Percentiles rank a stretch among this genome's conserved stretches.
Evolutionary conservation across 805 yeast species (phyloP).

Genomic region (Candida ulmi): DNA sequence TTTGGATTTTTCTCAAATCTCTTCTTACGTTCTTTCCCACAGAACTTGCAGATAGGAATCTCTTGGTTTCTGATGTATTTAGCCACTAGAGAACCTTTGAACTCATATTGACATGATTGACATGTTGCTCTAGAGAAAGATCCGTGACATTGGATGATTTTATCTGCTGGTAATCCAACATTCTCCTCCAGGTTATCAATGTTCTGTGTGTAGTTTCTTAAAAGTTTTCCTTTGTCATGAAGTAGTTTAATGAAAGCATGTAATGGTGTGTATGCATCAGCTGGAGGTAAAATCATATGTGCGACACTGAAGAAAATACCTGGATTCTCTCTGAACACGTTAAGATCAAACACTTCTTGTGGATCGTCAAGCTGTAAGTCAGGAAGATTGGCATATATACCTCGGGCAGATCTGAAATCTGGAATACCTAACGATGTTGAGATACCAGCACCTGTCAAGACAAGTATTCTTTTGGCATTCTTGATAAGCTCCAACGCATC

Average conservation of each 20-base stretch:
- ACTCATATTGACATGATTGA: conserved; percentile 61
- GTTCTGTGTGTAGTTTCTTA: conserved; percentile 86
- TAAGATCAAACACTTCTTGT: conserved; percentile 80
- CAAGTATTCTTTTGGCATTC: conserved; percentile 57
- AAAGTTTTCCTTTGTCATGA: conserved; percentile 68
- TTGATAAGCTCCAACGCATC: conserved; percentile 49
- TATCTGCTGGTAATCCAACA: conserved; percentile 65
- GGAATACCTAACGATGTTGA: conserved; percentile 89
- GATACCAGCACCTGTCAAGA: conserved; percentile 90
- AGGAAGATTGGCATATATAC: conserved; percentile 67
- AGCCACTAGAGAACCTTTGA: conserved; percentile 61
- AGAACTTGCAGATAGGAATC: conserved; percentile 69
- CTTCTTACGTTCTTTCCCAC: conserved; percentile 40
- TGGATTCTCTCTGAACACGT: conserved; percentile 71
- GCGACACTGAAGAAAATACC: conserved; percentile 82
- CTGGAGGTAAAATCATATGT: conserved; percentile 76
- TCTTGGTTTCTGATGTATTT: conserved; percentile 51
- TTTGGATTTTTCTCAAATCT: conserved; percentile 23
- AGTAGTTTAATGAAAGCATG: conserved; percentile 74
- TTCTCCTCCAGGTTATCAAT: conserved; percentile 82
- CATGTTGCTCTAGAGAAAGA: conserved; percentile 88
- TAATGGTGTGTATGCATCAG: conserved; percentile 59
- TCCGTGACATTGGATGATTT: conserved; percentile 86
- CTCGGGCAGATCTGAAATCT: conserved; percentile 85
- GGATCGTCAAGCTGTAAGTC: conserved; percentile 77